These are phyloP conservation scores for Suillus paluster DNA, from an alignment of 768 basidiomycete genomes.

Conservation along the genomic window DNA sequence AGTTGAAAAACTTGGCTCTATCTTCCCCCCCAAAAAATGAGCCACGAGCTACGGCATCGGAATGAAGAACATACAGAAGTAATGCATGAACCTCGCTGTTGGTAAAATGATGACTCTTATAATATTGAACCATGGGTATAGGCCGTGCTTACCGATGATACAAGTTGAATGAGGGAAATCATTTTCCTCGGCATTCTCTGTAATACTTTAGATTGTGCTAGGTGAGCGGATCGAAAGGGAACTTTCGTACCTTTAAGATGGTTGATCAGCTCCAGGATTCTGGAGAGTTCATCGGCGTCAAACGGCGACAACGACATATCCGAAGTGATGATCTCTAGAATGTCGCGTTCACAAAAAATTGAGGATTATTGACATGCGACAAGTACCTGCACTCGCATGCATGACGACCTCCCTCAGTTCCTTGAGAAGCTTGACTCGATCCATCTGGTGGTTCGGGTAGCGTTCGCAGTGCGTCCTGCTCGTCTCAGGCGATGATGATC, in stretches of 20 bases:
- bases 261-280: constrained; percentile 5
- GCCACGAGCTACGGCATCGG: background rate
- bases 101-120: background rate
- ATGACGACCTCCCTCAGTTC: constrained; percentile 10
- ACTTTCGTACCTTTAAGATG: constrained; percentile 4
- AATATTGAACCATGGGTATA: too few relatives aligned
- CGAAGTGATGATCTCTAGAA: constrained; percentile 7
- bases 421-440: background rate
- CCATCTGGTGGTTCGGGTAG: background rate
- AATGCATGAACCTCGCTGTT: constrained; percentile 7
- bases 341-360: background rate
- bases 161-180: constrained; percentile 11
- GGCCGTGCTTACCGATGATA: constrained; percentile 6
- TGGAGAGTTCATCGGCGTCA: constrained; percentile 8
- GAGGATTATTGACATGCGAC: background rate
- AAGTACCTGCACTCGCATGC: constrained; percentile 11
- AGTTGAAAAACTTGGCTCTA: constrained; percentile 11
- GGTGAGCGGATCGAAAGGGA: background rate
- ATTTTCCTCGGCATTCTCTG: background rate
- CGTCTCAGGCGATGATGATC: background rate
- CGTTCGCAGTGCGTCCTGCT: constrained; percentile 10
- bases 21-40: background rate
- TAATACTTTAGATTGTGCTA: background rate
- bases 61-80: constrained; percentile 1
- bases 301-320: constrained; percentile 12